Conservation (phyloP, 306 rosid species). For the Rosa lucieae region DNA sequence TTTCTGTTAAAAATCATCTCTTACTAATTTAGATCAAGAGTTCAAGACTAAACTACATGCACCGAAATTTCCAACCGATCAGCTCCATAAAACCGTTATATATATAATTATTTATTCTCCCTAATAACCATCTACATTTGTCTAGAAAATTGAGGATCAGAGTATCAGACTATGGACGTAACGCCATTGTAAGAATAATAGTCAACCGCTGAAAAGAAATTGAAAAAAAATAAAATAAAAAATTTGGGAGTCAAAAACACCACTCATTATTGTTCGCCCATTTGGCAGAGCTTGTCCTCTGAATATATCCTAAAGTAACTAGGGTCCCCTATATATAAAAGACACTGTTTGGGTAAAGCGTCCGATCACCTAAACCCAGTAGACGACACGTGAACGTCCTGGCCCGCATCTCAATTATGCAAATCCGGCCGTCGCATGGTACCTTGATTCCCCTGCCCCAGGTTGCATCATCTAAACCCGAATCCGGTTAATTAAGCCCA, state of each 20-base stretch:
- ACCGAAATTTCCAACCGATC: too few species aligned
- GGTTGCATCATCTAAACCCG: background rate
- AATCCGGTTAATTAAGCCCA: background rate
- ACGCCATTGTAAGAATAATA: too few species aligned
- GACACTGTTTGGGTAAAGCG: background rate
- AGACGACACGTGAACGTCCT: background rate
- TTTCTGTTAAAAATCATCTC: too few species aligned
- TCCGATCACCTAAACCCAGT: background rate
- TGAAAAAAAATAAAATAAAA: too few species aligned
- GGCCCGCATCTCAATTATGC: slow-evolving; percentile 22
- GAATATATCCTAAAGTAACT: background rate
- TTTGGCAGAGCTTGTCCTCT: background rate
- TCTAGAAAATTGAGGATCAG: too few species aligned
- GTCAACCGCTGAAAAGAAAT: too few species aligned
- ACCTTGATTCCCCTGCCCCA: background rate
- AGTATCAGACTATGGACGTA: too few species aligned
- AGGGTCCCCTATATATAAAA: background rate
- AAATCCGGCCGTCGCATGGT: background rate
- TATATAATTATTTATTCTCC: too few species aligned
- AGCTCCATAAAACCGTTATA: too few species aligned
- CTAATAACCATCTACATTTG: too few species aligned
- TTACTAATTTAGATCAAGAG: too few species aligned
- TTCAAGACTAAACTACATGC: too few species aligned
- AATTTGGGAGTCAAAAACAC: background rate
- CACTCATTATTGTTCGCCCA: background rate